Evolutionary conservation across 2,329 filamentous ascomycete species (phyloP), one percentile per base, ranked within the genome.

Genomic region (Claviceps africana): DNA sequence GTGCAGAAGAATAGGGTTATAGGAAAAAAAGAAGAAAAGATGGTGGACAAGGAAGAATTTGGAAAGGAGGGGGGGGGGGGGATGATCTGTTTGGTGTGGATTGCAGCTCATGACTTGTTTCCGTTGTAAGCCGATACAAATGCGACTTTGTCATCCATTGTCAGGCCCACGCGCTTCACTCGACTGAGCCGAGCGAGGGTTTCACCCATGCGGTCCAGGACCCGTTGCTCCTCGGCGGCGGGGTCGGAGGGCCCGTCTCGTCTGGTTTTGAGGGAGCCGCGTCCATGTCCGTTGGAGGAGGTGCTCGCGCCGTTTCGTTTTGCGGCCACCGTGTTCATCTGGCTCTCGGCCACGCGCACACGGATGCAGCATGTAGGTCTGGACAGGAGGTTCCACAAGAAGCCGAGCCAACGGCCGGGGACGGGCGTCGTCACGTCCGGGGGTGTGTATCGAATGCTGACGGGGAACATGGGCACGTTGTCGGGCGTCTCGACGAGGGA

Each of bases 391-490:
- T 83, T 85, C 89, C 90, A 98, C 9, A 96, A 63, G 65, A 96
- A 96, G 2, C 71, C 70, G 6, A 78, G 50, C 66, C 86, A 89
- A 30, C 77, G 76, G 13, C 84, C 82, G 0, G 93, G 90, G 0
- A 98, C 72, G 0, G 93, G 91, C 0, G 93, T 96, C 0, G 91
- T 95, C 54, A 97, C 83, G 64, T 97, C 90, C 4, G 85, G 78
- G 0, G 91, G 86, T 0, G 88, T 86, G 67, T 97, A 98, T 50
- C 90, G 82, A 56, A 98, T 73, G 66, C 85, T 95, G 55, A 98
- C 78, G 1, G 93, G 90, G 70, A 94, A 97, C 58, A 98, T 88
- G 63, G 83, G 85, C 9, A 83, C 83, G 51, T 77, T 73, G 6
- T 79, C 65, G 0, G 83, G 80, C 0, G 80, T 79, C 17, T 81